Base-by-base conservation (phyloP, 306 rosid genomes). In the Vigna hirtella region DNA sequence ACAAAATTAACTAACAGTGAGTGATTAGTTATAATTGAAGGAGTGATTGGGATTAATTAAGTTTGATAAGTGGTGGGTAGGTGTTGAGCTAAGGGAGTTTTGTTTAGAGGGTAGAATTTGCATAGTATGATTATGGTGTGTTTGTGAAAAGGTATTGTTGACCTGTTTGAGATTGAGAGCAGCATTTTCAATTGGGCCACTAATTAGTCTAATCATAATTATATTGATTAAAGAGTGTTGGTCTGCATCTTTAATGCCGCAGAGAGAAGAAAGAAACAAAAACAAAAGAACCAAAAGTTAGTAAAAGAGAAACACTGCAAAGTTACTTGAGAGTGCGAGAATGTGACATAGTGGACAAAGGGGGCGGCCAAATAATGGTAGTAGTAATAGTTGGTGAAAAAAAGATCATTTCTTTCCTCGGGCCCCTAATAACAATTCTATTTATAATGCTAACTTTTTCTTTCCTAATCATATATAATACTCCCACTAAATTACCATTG, bases 371-470 rank as follows among this genome's bases (percentile, higher is more conserved):
- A 69, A 77, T 74, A 66, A 74, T 80, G 58, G 50, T 47, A 72
- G 70, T 30, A 77, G 76, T 32, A 42, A n/a, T 64, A 72, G 80
- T 79, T 83, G 83, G 71, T 73, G 74, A 78, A 30, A 15, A 57
- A 73, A 82, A 59, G 55, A 78, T 79, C 68, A 66, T 79, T 81
- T 70, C 61, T 73, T 83, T 80, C 84, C 93, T 91, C 92, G 97
- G 92, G 97, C 93, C 93, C 92, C 97, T 81, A 91, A 91, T 85
- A 67, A 38, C 62, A 62, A 72, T 66, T 59, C 50, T 38, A 72
- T 64, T 66, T 78, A 72, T 4, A 70, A 70, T 70, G 47, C 16
- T 20, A 71, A 68, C 62, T 73, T 80, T 80, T 69, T 17, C 49
- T 71, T 80, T 80, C 30, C 48, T 51, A 72, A 64, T 24, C 49